Conservation (phyloP, 1,284 basidiomycete species). For the Ustilago trichophora region DNA sequence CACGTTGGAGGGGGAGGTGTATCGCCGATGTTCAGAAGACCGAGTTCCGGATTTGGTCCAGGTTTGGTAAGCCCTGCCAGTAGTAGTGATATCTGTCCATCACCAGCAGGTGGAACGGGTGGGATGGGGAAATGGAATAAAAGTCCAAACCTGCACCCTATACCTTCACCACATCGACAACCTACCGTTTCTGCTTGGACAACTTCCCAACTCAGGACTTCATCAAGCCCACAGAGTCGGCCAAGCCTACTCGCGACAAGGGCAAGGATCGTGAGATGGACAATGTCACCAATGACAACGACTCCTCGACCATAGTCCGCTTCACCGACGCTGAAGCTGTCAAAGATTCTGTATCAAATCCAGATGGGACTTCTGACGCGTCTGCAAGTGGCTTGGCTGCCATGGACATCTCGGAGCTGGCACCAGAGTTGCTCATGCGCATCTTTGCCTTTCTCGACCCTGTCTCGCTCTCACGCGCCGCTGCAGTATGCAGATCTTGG, state of each 20-base stretch:
- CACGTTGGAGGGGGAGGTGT: neutral
- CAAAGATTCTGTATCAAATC: neutral
- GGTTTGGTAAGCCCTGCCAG: no score
- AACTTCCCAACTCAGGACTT: neutral
- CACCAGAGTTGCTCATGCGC: conserved; percentile 79
- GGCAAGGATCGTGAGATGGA: conserved; percentile 14
- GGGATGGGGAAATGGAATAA: conserved; percentile 13
- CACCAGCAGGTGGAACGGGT: neutral
- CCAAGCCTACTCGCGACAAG: conserved; percentile 4
- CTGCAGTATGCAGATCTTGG: conserved; percentile 72
- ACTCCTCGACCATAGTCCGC: conserved; percentile 29
- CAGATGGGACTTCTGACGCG: neutral
- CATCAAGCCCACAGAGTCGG: neutral
- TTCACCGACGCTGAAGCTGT: conserved; percentile 15
- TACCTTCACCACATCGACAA: neutral
- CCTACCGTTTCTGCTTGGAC: no score
- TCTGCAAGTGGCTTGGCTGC: conserved; percentile 57
- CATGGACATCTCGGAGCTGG: conserved; percentile 60
- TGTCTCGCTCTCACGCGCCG: conserved; percentile 73
- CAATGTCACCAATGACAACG: neutral
- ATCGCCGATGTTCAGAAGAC: neutral
- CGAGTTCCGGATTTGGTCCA: conserved; percentile 8
- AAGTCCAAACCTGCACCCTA: conserved; percentile 18
- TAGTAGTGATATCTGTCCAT: neutral
- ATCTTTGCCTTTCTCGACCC: conserved; percentile 81